Base-by-base conservation (phyloP, 345 rosid genomes). In the Syzygium aqueum region DNA sequence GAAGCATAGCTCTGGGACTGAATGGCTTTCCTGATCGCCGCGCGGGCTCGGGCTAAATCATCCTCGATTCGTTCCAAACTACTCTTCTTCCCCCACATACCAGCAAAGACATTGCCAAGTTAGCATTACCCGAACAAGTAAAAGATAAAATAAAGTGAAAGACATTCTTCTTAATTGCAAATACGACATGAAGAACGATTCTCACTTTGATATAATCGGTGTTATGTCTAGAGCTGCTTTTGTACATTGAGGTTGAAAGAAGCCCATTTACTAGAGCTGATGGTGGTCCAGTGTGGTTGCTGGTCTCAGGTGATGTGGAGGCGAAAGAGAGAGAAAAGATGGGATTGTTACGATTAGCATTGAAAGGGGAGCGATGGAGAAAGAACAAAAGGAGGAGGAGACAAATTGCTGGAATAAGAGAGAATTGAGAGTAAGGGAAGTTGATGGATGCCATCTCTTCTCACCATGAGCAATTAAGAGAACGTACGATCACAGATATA, bases 21-120 rank as follows among this genome's bases (percentile, higher is more conserved):
- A 73, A 89, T 56, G 3, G 97, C 96, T 86, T 91, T 88, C 8
- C 49, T 87, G 77, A 95, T 95, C 3, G 91, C 93, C 3, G 89
- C 88, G 84, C 97, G 89, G 57, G 97, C 93, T n/a, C 82, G 83
- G 11, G 87, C 93, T 54, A 95, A 92, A 37, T 63, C 92, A n/a
- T 85, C 90, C 80, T 92, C 95, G 23, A 94, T 89, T 56, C 54
- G 86, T 53, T 91, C 89, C 84, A 88, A 80, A 53, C 89, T 80
- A 53, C 85, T 86, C 87, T 43, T 84, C 28, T 88, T 90, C 92
- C 86, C 86, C 22, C 54, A 61, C 7, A 13, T 37, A 61, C 30
- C 73, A 61, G 16, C 21, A 61, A 61, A 13, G 27, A 27, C 65
- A 16, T 53, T 53, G 54, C 19, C 22, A 53, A 53, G 54, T 53